Conservation (phyloP, 306 rosid species). For the Cucumis cinereus region DNA sequence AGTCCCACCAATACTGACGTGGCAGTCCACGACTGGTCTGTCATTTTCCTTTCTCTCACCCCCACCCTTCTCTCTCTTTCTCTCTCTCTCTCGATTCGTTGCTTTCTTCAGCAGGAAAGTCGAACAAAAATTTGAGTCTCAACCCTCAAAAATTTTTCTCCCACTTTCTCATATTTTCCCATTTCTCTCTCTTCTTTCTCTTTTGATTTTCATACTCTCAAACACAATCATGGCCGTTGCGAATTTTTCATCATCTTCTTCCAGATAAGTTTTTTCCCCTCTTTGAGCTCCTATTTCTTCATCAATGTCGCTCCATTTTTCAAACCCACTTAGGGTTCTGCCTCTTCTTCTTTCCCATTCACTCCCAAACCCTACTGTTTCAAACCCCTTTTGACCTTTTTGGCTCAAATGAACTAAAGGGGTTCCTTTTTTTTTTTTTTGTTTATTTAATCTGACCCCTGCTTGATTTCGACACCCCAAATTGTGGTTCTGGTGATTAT, state of each 20-base stretch:
- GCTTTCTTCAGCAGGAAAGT: conserved; percentile 40
- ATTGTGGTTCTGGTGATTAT: not conserved
- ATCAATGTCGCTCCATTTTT: conserved; percentile 18
- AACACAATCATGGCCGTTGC: not conserved
- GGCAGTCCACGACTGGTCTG: conserved; percentile 14
- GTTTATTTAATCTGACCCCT: not conserved
- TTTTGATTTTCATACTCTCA: conserved; percentile 1
- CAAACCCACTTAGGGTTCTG: conserved; percentile 27
- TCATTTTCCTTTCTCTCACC: not conserved
- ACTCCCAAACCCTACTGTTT: conserved; percentile 10
- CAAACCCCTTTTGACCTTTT: not conserved
- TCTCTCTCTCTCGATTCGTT: conserved; percentile 25
- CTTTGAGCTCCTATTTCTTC: conserved; percentile 6
- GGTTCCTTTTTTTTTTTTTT: not conserved
- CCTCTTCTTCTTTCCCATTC: not conserved
- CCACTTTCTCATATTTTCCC: conserved; percentile 24
- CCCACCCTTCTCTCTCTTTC: not conserved
- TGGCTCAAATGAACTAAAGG: not conserved
- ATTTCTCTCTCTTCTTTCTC: conserved; percentile 14
- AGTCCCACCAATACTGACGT: conserved; percentile 17
- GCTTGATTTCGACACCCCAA: not conserved
- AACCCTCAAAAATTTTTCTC: conserved; percentile 2
- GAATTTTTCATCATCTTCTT: not conserved
- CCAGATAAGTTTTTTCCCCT: not conserved
- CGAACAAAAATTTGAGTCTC: conserved; percentile 13